A percentile compares a stretch with the other conserved stretches of the same genome.
Conservation (phyloP, 352 stramenopile genomes). For the Aphanomyces cochlioides region DNA sequence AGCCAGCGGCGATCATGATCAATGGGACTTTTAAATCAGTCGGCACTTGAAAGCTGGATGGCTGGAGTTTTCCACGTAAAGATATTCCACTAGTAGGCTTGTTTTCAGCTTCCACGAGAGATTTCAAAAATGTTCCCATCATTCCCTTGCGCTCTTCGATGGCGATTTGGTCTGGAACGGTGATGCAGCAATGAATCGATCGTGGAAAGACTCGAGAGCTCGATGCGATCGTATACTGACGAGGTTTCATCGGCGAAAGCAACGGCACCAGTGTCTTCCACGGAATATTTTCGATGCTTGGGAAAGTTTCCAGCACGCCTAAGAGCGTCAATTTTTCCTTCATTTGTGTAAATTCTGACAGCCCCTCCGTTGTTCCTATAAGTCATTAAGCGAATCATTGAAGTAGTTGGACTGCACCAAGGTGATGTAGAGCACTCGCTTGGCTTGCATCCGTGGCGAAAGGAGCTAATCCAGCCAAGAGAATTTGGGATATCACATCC, state of each 20-base stretch:
- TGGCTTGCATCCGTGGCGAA: background rate
- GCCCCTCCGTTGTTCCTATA: background rate
- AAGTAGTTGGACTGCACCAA: background rate
- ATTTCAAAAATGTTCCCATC: slow-evolving; percentile 3
- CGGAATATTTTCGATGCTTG: background rate
- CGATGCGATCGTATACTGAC: slow-evolving; percentile 17
- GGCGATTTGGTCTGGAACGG: background rate
- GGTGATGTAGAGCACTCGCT: background rate
- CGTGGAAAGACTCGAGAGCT: background rate
- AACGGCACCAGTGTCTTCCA: background rate
- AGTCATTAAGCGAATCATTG: no score
- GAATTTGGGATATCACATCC: background rate
- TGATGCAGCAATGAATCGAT: slow-evolving; percentile 4
- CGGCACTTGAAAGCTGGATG: slow-evolving; percentile 3
- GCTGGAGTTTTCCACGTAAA: background rate
- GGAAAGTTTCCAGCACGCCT: slow-evolving; percentile 6
- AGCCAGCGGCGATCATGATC: slow-evolving; percentile 17
- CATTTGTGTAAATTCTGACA: background rate
- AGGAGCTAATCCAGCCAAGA: background rate
- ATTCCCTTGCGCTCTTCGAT: background rate
- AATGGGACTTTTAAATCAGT: background rate
- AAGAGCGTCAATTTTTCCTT: background rate
- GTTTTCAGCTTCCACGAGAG: background rate
- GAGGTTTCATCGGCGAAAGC: slow-evolving; percentile 1
- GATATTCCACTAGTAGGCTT: background rate